Conservation (phyloP, 1,284 basidiomycete genomes). For the Ceratobasidium sp. region DNA sequence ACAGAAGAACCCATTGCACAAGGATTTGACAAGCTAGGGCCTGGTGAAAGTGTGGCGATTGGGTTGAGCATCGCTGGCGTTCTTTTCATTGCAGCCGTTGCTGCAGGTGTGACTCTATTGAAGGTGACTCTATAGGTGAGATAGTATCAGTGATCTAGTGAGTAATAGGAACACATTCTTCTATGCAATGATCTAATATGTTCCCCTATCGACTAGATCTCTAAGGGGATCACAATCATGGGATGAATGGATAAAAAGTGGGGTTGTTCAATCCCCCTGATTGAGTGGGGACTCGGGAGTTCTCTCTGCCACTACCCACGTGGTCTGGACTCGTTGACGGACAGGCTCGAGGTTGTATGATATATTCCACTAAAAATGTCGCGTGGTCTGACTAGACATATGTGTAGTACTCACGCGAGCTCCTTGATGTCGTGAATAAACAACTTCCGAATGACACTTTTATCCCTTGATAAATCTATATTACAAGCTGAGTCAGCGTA, state of each 20-base stretch:
- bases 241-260: no score
- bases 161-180: neutral
- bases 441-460: no score
- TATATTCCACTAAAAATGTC: no score
- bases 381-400: no score
- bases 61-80: conserved; percentile 31
- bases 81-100: conserved; percentile 24
- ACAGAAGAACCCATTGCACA: neutral
- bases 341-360: no score
- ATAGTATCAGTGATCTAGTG: neutral
- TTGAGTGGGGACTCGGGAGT: neutral
- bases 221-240: neutral
- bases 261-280: no score
- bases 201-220: neutral
- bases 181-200: neutral
- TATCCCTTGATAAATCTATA: neutral
- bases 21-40: conserved; percentile 33
- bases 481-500: neutral
- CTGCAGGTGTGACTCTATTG: conserved; percentile 28
- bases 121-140: conserved; percentile 19
- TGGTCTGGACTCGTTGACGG: neutral
- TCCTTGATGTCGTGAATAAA: no score
- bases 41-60: conserved; percentile 29
- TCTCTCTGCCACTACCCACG: no score
- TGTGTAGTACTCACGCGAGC: no score